These are phyloP conservation scores for Microstroma glucosiphilum DNA, from an alignment of 1,284 basidiomycete genomes.

Conservation along the genomic window DNA sequence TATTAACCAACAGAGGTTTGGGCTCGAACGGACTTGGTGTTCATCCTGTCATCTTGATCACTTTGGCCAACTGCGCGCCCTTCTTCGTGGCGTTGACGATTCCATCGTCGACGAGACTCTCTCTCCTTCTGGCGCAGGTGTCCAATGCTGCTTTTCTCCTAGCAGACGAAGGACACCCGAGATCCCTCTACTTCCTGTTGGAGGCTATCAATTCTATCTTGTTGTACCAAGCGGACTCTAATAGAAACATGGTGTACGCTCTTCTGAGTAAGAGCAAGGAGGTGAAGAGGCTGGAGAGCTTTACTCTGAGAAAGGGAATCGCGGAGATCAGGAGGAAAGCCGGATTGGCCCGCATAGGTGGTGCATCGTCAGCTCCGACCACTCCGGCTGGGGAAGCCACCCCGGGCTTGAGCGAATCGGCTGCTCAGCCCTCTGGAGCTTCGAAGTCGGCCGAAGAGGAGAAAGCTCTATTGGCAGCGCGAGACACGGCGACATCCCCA, in stretches of 20 bases:
- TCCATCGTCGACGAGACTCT: slow-evolving; percentile 70
- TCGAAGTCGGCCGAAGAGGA: slow-evolving; percentile 6
- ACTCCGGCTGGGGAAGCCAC: neutral
- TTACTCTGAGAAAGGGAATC: slow-evolving; percentile 74
- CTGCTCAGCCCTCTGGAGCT: slow-evolving; percentile 18
- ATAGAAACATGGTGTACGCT: slow-evolving; percentile 80
- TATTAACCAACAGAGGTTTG: slow-evolving; percentile 64
- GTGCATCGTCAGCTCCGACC: too few species aligned
- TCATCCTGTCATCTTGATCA: slow-evolving; percentile 62
- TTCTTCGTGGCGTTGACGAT: slow-evolving; percentile 71
- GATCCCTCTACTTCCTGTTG: slow-evolving; percentile 84
- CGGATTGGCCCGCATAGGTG: neutral
- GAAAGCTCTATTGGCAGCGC: neutral
- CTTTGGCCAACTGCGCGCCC: slow-evolving; percentile 78
- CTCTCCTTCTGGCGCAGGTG: slow-evolving; percentile 83
- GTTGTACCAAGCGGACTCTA: slow-evolving; percentile 57
- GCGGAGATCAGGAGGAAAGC: slow-evolving; percentile 62
- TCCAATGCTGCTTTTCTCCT: slow-evolving; percentile 80
- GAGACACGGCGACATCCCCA: slow-evolving; percentile 12
- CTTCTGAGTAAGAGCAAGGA: slow-evolving; percentile 72
- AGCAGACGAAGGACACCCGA: slow-evolving; percentile 85
- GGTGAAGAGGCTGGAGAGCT: slow-evolving; percentile 80
- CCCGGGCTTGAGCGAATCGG: slow-evolving; percentile 12
- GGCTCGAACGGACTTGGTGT: neutral
- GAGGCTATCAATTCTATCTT: slow-evolving; percentile 84